These are phyloP conservation scores for Trichoderma cornu-damae DNA, from an alignment of 2,329 filamentous ascomycete species.

Conservation along the genomic window DNA sequence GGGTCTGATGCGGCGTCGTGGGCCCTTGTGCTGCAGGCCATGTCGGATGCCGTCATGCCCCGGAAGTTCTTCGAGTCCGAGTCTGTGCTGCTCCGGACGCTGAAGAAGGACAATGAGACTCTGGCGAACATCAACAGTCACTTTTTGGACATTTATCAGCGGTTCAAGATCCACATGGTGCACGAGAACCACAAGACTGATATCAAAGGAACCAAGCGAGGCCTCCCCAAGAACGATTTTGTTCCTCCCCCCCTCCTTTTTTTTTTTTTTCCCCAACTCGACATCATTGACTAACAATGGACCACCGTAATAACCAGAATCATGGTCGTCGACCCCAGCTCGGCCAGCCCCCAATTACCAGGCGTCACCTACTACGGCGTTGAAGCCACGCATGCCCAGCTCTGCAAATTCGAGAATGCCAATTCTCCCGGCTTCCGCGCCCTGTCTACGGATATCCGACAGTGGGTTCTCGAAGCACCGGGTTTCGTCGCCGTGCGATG, in stretches of 20 bases:
- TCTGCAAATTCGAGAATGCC: constrained; percentile 65
- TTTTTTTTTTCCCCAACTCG: not conserved
- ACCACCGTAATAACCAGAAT: constrained; percentile 30
- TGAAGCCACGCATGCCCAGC: constrained; percentile 63
- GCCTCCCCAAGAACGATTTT: not conserved
- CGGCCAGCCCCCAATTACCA: constrained; percentile 63
- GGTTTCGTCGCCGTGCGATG: constrained; percentile 52
- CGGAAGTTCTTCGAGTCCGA: constrained; percentile 63
- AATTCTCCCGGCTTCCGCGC: constrained; percentile 60
- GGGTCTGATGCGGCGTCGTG: constrained; percentile 65
- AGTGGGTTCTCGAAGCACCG: constrained; percentile 52
- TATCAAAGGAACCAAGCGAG: constrained; percentile 54
- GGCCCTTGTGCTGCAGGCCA: constrained; percentile 62
- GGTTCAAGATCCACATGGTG: constrained; percentile 70
- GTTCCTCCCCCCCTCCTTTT: too few relatives aligned
- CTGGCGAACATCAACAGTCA: constrained; percentile 68
- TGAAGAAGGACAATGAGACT: constrained; percentile 70
- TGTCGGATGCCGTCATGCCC: constrained; percentile 60
- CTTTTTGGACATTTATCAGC: constrained; percentile 65
- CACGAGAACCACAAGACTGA: constrained; percentile 70
- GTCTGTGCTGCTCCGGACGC: constrained; percentile 60
- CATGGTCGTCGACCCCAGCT: constrained; percentile 64
- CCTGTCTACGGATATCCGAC: constrained; percentile 44
- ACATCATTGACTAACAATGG: not conserved
- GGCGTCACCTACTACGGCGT: constrained; percentile 71